A percentile compares a stretch with the other conserved stretches of the same genome.
phyloP scores from a whole-genome alignment of 495 filamentous ascomycete species.

The Hyaloscypha bicolor region DNA sequence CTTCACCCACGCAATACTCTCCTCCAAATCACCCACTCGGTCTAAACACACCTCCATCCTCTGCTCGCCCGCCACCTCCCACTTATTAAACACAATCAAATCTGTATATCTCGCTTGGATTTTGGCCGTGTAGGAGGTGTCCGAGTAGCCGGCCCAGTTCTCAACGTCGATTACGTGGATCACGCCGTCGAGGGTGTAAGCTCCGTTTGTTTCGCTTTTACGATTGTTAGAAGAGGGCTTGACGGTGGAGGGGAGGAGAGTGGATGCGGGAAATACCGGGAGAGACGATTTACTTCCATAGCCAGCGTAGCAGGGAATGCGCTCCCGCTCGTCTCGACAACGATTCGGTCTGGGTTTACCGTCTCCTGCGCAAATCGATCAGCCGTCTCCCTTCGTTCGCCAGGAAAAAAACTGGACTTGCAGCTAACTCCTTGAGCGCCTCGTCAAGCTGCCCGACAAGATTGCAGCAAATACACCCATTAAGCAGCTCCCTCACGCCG shows the following conservation, averaged over 20 bases:
- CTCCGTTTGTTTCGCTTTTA: conserved; percentile 56
- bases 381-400: neutral
- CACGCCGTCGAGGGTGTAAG: conserved; percentile 84
- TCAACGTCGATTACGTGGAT: conserved; percentile 93
- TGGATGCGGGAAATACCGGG: neutral
- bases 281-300: conserved; percentile 87
- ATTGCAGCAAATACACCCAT: conserved; percentile 98
- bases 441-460: conserved; percentile 86
- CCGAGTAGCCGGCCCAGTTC: conserved; percentile 95
- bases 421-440: conserved; percentile 71
- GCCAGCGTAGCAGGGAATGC: conserved; percentile 89
- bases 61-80: conserved; percentile 74
- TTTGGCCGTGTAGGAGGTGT: conserved; percentile 85
- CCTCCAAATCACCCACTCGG: conserved; percentile 80
- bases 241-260: too few relatives aligned
- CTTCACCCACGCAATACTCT: conserved; percentile 80
- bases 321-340: conserved; percentile 88
- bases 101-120: conserved; percentile 90
- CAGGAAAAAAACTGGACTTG: neutral
- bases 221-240: too few relatives aligned
- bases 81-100: conserved; percentile 93
- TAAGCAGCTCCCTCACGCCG: conserved; percentile 89
- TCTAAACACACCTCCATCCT: conserved; percentile 82
- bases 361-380: conserved; percentile 29
- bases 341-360: conserved; percentile 74